Evolutionary conservation across 2,329 filamentous ascomycete species (phyloP).

Genomic region (Colletotrichum eremochloae): DNA sequence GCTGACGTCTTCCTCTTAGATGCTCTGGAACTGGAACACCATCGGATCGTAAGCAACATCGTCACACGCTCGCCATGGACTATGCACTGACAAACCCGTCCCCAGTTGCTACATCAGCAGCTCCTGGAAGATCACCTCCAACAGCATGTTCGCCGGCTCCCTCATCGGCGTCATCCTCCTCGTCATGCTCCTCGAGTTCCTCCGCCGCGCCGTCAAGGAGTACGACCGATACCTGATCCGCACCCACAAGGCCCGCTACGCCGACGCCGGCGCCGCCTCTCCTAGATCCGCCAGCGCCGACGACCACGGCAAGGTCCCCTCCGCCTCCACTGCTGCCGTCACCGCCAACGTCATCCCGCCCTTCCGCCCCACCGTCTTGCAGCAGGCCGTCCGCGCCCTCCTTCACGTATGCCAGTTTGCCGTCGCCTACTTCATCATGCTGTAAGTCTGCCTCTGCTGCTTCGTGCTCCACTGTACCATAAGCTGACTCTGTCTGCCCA

Average conservation of each 20-base stretch:
- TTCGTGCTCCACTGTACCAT: not conserved
- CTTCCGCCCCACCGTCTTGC: conserved; percentile 70
- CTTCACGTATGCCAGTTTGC: conserved; percentile 80
- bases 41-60: conserved; percentile 75
- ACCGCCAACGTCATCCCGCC: conserved; percentile 45
- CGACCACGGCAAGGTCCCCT: conserved; percentile 12
- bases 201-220: conserved; percentile 78
- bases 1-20: conserved; percentile 59
- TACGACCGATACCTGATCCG: conserved; percentile 77
- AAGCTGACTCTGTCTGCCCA: conserved; percentile 15
- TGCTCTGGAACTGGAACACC: conserved; percentile 86
- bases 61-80: conserved; percentile 59
- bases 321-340: conserved; percentile 9
- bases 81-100: not conserved
- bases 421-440: conserved; percentile 84
- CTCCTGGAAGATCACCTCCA: conserved; percentile 65
- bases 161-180: conserved; percentile 85
- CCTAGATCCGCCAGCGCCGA: conserved; percentile 25
- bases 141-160: conserved; percentile 81
- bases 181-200: conserved; percentile 77
- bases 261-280: conserved; percentile 41
- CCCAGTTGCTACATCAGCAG: conserved; percentile 7
- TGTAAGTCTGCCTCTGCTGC: conserved; percentile 52
- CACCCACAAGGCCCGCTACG: conserved; percentile 54
- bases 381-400: conserved; percentile 76